A percentile compares a stretch with the other conserved stretches of the same genome.
Evolutionary conservation across 2,329 filamentous ascomycete genomes (phyloP).

Genomic region (Aureobasidium sp.): DNA sequence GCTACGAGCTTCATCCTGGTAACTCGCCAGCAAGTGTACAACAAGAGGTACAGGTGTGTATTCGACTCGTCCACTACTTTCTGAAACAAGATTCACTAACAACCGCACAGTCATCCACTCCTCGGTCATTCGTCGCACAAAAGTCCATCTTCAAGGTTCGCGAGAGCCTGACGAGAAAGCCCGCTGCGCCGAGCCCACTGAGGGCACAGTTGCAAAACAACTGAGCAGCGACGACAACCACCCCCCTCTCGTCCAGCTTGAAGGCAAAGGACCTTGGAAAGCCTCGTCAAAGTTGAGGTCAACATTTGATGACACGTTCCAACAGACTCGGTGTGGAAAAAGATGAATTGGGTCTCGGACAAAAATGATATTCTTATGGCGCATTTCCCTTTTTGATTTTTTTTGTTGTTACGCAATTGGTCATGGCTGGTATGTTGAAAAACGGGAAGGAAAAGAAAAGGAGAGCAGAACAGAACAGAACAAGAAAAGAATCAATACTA

Average conservation of each 20-base stretch:
- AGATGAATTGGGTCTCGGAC: not conserved
- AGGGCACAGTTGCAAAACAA: slow-evolving; percentile 12
- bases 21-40: slow-evolving; percentile 11
- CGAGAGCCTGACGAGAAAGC: slow-evolving; percentile 12
- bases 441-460: not conserved
- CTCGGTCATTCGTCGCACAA: slow-evolving; percentile 11
- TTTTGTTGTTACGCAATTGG: not conserved
- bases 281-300: not conserved
- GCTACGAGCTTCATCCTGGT: slow-evolving; percentile 10
- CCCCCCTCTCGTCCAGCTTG: slow-evolving; percentile 7
- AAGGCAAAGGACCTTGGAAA: slow-evolving; percentile 6
- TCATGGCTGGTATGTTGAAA: not conserved
- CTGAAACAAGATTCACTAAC: not conserved
- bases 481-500: not conserved
- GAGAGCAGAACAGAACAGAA: not conserved
- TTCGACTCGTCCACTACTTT: not conserved
- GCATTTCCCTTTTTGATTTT: not conserved
- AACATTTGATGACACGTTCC: not conserved
- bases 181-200: slow-evolving; percentile 14
- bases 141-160: slow-evolving; percentile 7
- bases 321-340: not conserved
- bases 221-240: not conserved
- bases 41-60: slow-evolving; percentile 11
- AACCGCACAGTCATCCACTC: slow-evolving; percentile 5
- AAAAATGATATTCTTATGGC: slow-evolving; percentile 1